Evolutionary conservation across 1,284 basidiomycete genomes (phyloP).

Genomic region (Cutaneotrichosporon cavernicola): DNA sequence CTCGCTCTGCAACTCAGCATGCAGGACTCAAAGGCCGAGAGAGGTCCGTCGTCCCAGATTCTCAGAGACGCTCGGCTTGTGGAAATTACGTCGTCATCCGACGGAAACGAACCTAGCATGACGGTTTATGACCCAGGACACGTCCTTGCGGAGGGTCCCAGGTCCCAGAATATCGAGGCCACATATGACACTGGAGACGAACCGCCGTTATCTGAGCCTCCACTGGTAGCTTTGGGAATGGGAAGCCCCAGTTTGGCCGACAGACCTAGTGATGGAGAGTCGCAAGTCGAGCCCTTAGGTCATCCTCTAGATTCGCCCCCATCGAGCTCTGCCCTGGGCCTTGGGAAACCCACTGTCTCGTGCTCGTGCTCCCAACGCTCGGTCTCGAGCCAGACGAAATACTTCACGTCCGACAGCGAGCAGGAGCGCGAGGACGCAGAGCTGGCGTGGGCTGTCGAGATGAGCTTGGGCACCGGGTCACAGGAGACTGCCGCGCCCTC

Average conservation of each 20-base stretch:
- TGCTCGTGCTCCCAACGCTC: neutral
- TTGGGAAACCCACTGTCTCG: neutral
- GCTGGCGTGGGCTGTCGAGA: slow-evolving; percentile 54
- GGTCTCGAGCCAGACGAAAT: slow-evolving; percentile 7
- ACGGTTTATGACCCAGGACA: neutral
- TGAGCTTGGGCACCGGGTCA: slow-evolving; percentile 25
- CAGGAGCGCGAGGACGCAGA: slow-evolving; percentile 47
- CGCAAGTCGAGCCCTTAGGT: neutral
- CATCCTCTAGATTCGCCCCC: neutral
- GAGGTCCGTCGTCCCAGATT: neutral
- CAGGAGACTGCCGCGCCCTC: neutral
- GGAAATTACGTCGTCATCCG: neutral
- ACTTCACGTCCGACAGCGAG: slow-evolving; percentile 21
- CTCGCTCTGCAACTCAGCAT: slow-evolving; percentile 34
- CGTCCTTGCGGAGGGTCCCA: neutral
- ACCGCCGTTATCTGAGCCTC: neutral
- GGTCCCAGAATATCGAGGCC: neutral
- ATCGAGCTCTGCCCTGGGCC: slow-evolving; percentile 1
- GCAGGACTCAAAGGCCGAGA: neutral
- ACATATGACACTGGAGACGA: neutral
- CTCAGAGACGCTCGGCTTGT: neutral
- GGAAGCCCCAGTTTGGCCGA: neutral
- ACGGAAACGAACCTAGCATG: neutral
- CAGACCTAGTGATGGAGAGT: neutral
- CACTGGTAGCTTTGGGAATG: neutral